Evolutionary conservation across 2,329 filamentous ascomycete genomes (phyloP).

Genomic region (Neoarthrinium moseri): DNA sequence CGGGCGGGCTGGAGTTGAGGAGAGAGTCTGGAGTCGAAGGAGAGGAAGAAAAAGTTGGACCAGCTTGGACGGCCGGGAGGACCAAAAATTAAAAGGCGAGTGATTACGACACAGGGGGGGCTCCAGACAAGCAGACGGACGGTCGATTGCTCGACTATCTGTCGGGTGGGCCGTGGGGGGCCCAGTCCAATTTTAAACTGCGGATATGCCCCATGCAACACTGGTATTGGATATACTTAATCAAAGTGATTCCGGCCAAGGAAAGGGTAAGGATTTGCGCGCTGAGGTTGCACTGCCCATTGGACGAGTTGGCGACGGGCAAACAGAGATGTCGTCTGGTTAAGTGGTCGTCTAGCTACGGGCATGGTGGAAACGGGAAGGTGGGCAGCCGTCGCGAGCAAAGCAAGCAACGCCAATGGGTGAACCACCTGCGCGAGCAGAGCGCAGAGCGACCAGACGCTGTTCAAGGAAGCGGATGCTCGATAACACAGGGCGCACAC

Average conservation of each 20-base stretch:
- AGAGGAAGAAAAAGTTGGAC: neutral
- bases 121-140: too few relatives aligned
- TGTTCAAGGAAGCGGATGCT: too few relatives aligned
- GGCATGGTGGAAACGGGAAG: conserved; percentile 8
- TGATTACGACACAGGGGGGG: conserved; percentile 8
- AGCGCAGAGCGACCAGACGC: too few relatives aligned
- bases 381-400: neutral
- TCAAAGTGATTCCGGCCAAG: conserved; percentile 6
- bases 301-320: neutral
- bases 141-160: conserved; percentile 3
- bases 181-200: neutral
- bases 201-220: too few relatives aligned
- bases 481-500: too few relatives aligned
- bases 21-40: conserved; percentile 1
- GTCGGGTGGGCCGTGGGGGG: conserved; percentile 5
- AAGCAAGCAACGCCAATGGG: too few relatives aligned
- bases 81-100: neutral
- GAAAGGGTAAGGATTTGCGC: conserved; percentile 5
- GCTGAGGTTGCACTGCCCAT: conserved; percentile 1
- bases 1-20: neutral
- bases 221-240: too few relatives aligned
- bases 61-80: neutral
- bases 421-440: too few relatives aligned
- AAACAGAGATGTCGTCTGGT: too few relatives aligned
- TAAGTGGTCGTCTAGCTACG: too few relatives aligned